Evolutionary conservation across 2,329 filamentous ascomycete species (phyloP).

Genomic region (Trichophyton schoenleinii): DNA sequence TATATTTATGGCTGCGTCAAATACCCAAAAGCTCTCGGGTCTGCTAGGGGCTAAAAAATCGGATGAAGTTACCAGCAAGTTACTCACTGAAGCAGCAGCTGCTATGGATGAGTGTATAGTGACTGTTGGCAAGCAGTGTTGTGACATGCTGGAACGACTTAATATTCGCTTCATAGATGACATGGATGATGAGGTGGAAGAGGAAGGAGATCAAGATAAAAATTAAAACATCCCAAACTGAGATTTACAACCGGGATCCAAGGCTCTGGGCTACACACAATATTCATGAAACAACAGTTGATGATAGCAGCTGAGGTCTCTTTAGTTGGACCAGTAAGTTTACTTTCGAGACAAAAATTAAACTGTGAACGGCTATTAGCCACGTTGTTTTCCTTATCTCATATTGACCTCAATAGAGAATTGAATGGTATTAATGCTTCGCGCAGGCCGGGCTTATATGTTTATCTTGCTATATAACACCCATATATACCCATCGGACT

Average conservation of each 20-base stretch:
- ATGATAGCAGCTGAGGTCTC: too few species aligned
- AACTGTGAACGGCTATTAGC: too few species aligned
- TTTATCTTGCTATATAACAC: too few species aligned
- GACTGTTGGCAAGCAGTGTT: background rate
- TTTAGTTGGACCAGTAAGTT: too few species aligned
- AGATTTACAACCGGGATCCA: background rate
- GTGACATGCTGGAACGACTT: background rate
- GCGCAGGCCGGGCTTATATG: too few species aligned
- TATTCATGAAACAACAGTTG: too few species aligned
- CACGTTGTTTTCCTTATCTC: too few species aligned
- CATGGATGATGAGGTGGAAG: background rate
- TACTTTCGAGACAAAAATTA: too few species aligned
- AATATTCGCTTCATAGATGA: background rate
- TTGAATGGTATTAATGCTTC: too few species aligned
- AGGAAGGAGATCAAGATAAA: background rate
- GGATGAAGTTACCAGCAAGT: background rate
- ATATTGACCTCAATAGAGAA: too few species aligned
- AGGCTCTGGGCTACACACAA: background rate
- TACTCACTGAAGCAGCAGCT: background rate
- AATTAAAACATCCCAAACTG: background rate
- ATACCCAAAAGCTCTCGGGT: background rate
- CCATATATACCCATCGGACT: too few species aligned
- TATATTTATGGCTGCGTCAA: slow-evolving; percentile 25
- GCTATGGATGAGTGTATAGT: background rate
- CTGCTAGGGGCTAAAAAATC: background rate